These are phyloP conservation scores for Kwoniella bestiolae DNA, from an alignment of 768 basidiomycete genomes.

Conservation along the genomic window DNA sequence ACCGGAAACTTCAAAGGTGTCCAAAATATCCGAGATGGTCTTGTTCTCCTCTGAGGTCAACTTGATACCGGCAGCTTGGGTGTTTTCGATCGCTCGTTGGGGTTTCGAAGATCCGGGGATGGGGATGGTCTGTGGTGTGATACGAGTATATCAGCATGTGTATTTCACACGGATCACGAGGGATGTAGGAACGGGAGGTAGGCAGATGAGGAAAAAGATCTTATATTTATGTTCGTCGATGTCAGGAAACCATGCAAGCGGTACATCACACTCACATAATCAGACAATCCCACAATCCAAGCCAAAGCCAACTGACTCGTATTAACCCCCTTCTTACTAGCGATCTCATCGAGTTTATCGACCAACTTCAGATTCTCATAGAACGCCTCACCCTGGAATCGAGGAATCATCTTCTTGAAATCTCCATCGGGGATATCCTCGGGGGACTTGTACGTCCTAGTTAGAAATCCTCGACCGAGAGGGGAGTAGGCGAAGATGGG, in stretches of 20 bases:
- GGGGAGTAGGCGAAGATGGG: conserved; percentile 68
- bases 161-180: no score
- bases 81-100: conserved; percentile 62
- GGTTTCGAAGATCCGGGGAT: conserved; percentile 62
- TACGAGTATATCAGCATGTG: no score
- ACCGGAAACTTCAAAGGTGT: conserved; percentile 38
- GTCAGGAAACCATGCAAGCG: no score
- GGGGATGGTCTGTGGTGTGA: conserved; percentile 63
- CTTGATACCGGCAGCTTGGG: conserved; percentile 60
- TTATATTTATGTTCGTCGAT: no score
- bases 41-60: conserved; percentile 60
- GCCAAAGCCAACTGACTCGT: conserved; percentile 60
- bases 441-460: conserved; percentile 50
- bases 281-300: conserved; percentile 55
- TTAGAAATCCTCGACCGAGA: conserved; percentile 58
- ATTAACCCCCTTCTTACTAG: conserved; percentile 59
- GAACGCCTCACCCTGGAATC: conserved; percentile 62
- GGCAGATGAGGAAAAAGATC: no score
- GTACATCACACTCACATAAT: conserved; percentile 42
- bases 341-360: conserved; percentile 60
- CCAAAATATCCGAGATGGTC: conserved; percentile 58
- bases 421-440: conserved; percentile 60
- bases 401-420: conserved; percentile 58
- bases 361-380: conserved; percentile 61
- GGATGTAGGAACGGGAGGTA: no score